These are phyloP conservation scores for Amanita pseudoporphyria DNA, from an alignment of 768 basidiomycete genomes.

Conservation along the genomic window DNA sequence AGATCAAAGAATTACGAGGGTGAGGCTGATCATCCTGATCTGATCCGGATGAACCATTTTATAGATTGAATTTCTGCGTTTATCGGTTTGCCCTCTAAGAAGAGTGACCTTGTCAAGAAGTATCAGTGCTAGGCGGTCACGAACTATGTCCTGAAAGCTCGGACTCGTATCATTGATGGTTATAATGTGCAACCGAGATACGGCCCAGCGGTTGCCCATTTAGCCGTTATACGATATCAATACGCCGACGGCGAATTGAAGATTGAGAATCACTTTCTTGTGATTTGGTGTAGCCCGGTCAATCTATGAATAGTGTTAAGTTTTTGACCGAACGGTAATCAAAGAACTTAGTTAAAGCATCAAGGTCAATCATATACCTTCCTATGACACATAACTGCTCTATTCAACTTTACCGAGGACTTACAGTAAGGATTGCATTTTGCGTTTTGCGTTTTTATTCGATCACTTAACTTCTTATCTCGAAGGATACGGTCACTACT, in stretches of 20 bases:
- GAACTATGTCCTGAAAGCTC: background rate
- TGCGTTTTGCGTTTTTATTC: background rate
- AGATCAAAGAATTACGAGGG: conserved; percentile 1
- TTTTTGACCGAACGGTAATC: background rate
- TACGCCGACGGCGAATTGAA: conserved; percentile 6
- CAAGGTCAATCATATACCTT: background rate
- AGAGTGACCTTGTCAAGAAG: background rate
- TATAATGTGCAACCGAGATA: background rate
- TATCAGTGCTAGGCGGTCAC: background rate
- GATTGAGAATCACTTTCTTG: background rate
- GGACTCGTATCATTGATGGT: background rate
- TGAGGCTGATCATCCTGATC: conserved; percentile 7
- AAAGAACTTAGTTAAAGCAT: background rate
- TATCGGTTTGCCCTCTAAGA: background rate
- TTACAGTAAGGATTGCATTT: background rate
- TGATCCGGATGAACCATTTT: conserved; percentile 4
- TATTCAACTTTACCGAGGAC: conserved; percentile 7
- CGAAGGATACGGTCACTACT: background rate
- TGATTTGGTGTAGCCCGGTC: background rate
- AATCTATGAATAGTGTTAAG: background rate
- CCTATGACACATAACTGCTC: background rate
- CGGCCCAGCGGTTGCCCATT: background rate
- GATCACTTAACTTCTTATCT: background rate
- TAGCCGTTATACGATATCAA: background rate
- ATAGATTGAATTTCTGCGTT: conserved; percentile 3